Base-by-base conservation (phyloP, 2,329 filamentous ascomycete genomes). In the Claviceps digitariae region DNA sequence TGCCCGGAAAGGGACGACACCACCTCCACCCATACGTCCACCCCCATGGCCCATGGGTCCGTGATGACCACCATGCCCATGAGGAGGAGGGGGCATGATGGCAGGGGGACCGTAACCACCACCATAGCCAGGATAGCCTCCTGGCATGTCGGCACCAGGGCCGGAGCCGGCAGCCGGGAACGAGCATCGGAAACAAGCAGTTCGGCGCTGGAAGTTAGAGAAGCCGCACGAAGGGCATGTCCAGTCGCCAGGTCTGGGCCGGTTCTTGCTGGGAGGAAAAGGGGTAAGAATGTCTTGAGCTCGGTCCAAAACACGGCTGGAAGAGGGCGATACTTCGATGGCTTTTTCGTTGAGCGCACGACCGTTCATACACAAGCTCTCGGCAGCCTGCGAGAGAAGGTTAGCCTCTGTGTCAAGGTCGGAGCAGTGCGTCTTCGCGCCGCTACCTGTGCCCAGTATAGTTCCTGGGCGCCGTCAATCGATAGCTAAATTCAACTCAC, bases 361-460 rank as follows among this genome's bases (percentile, higher is more conserved):
- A 52, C 93, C 93, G 65, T 98, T 98, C 93, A 98, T 98, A 75
- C 93, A 97, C 55, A 98, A 79, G 69, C 89, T 95, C 70, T 98
- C 93, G 50, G 93, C 93, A 62, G 93, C 93, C 91, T 95, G 20
- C 20, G 15, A 7, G 6, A 10, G 49, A 2, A 20, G 3, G 38
- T 57, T 56, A 20, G 25, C 5, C 20, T 50, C 23, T 17, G 21
- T 36, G 21, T 8, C 4, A 13, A 12, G 38, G 4, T 10, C 17
- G n/a, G n/a, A 17, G 7, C 15, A 41, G 38, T 29, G 27, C 27
- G 27, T 8, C 40, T 15, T 12, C 4, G 21, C 40, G n/a, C 20
- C 8, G 20, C 40, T 1, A 21, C 9, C 40, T 43, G 40, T 4
- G 10, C 7, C 31, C 10, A n/a, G n/a, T n/a, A n/a, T n/a, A n/a